A percentile compares a stretch with the other conserved stretches of the same genome.
phyloP scores from a whole-genome alignment of 192 early-diverging fungal species.

The Coemansia sp. region DNA sequence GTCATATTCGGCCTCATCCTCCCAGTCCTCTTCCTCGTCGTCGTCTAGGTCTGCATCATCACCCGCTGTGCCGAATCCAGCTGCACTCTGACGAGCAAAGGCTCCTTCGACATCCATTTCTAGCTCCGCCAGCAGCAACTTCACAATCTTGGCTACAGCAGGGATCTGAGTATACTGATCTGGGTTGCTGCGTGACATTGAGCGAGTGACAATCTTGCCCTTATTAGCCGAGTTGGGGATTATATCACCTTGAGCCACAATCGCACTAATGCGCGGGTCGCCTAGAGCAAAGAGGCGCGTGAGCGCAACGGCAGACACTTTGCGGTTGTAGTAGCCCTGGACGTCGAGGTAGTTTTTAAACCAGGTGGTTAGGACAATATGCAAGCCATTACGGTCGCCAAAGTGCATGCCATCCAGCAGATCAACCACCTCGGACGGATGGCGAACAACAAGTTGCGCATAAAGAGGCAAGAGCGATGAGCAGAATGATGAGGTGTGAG shows the following conservation, averaged over 20 bases:
- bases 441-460: constrained; percentile 76
- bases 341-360: constrained; percentile 82
- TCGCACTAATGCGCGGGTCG: constrained; percentile 66
- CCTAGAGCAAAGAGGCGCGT: constrained; percentile 67
- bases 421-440: constrained; percentile 71
- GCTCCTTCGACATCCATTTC: constrained; percentile 67
- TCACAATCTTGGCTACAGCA: constrained; percentile 83
- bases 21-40: constrained; percentile 61
- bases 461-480: constrained; percentile 86
- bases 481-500: constrained; percentile 79
- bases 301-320: constrained; percentile 77
- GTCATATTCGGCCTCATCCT: constrained; percentile 56
- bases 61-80: constrained; percentile 58
- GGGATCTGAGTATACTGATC: constrained; percentile 80
- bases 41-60: constrained; percentile 44
- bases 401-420: constrained; percentile 68
- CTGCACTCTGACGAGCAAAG: constrained; percentile 60
- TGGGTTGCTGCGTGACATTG: constrained; percentile 55
- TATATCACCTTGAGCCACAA: constrained; percentile 83
- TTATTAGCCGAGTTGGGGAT: constrained; percentile 54
- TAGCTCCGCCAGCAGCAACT: constrained; percentile 81
- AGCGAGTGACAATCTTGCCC: constrained; percentile 64
- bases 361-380: constrained; percentile 79
- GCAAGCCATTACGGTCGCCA: constrained; percentile 67
- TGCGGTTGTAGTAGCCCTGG: constrained; percentile 80